Evolutionary conservation across 2,329 filamentous ascomycete genomes (phyloP).

Genomic region (Zymoseptoria ardabiliae): DNA sequence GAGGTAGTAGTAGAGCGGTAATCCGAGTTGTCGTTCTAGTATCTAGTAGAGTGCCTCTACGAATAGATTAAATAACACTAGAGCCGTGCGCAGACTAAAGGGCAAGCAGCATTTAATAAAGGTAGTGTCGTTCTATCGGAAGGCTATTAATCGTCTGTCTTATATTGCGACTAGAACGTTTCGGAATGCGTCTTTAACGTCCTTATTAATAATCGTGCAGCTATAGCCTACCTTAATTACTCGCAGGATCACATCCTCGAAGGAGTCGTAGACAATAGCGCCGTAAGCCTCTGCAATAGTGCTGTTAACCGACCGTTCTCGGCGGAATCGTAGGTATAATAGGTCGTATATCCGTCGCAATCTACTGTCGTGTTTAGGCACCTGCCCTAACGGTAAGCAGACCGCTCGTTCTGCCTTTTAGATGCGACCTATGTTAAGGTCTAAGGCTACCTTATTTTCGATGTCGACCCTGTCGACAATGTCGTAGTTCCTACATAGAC

Average conservation of each 20-base stretch:
- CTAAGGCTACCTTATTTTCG: background rate
- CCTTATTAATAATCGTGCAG: background rate
- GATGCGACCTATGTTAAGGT: background rate
- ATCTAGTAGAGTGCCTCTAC: slow-evolving; percentile 1
- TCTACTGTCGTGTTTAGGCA: background rate
- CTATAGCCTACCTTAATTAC: background rate
- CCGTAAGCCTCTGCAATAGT: background rate
- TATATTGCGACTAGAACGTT: background rate
- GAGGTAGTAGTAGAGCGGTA: slow-evolving; percentile 1
- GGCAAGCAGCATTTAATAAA: background rate
- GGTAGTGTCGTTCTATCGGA: background rate
- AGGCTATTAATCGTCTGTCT: background rate
- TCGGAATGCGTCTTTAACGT: background rate
- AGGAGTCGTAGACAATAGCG: background rate
- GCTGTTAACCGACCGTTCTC: background rate
- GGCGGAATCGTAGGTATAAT: background rate
- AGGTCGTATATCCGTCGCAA: background rate
- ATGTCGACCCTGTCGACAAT: background rate
- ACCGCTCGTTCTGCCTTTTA: background rate
- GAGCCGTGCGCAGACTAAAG: background rate
- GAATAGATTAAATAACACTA: slow-evolving; percentile 1
- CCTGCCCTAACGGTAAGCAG: background rate
- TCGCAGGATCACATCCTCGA: background rate
- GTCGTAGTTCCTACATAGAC: background rate
- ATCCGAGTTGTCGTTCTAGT: background rate